Evolutionary conservation across 2,329 filamentous ascomycete species (phyloP).

Genomic region (Aureobasidium sp.): DNA sequence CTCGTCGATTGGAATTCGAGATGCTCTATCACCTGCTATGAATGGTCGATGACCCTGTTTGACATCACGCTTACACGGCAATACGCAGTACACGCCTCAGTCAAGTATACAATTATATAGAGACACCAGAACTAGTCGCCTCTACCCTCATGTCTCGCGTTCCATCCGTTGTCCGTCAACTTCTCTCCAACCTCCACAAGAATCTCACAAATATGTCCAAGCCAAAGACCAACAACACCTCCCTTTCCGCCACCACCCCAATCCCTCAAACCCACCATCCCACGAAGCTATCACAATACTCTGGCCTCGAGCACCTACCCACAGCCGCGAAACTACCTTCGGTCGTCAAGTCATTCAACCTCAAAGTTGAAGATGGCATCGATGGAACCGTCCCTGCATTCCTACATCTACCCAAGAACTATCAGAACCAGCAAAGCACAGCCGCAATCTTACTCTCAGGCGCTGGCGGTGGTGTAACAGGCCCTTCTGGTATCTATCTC

Average conservation of each 20-base stretch:
- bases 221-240: background rate
- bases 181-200: background rate
- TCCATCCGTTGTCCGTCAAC: background rate
- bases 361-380: constrained; percentile 16
- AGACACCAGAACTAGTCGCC: too few species aligned
- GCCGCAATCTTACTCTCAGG: constrained; percentile 33
- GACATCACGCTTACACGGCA: constrained; percentile 4
- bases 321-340: background rate
- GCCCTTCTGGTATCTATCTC: constrained; percentile 34
- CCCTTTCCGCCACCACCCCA: constrained; percentile 9
- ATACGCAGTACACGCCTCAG: background rate
- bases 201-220: constrained; percentile 7
- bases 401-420: constrained; percentile 15
- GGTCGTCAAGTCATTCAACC: constrained; percentile 12
- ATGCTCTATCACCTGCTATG: background rate
- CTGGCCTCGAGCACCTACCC: constrained; percentile 14
- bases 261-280: background rate
- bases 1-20: background rate
- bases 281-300: constrained; percentile 11
- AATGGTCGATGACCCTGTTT: background rate
- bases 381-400: constrained; percentile 17
- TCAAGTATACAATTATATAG: background rate
- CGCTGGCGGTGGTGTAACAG: constrained; percentile 31
- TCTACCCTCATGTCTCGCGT: background rate
- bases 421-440: constrained; percentile 25